These are phyloP conservation scores for Syzygium malaccense DNA, from an alignment of 441 rosid species.

Conservation along the genomic window DNA sequence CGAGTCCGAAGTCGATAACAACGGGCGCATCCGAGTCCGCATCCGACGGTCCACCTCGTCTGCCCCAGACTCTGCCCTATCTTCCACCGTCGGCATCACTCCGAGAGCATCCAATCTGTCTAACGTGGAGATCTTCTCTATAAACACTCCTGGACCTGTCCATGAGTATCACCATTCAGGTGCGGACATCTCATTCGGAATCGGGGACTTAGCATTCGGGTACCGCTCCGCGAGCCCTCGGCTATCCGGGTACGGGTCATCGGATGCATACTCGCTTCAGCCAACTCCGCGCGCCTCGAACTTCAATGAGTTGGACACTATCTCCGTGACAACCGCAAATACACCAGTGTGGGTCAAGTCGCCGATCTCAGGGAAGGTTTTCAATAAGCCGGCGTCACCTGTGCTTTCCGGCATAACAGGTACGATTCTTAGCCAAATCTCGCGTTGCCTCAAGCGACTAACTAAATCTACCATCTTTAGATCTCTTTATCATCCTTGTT, in stretches of 20 bases:
- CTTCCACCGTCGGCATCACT: slow-evolving; percentile 51
- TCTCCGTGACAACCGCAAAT: slow-evolving; percentile 11
- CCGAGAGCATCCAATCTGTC: slow-evolving; percentile 74
- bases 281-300: slow-evolving; percentile 76
- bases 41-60: slow-evolving; percentile 77
- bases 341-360: slow-evolving; percentile 61
- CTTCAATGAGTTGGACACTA: slow-evolving; percentile 53
- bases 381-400: slow-evolving; percentile 39
- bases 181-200: slow-evolving; percentile 37
- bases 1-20: slow-evolving; percentile 54
- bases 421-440: neutral
- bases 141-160: slow-evolving; percentile 48
- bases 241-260: slow-evolving; percentile 62
- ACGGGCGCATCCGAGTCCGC: slow-evolving; percentile 50
- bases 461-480: neutral
- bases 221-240: slow-evolving; percentile 52
- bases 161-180: slow-evolving; percentile 12
- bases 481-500: neutral
- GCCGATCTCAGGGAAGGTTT: slow-evolving; percentile 46
- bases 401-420: slow-evolving; percentile 23
- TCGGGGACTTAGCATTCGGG: slow-evolving; percentile 40
- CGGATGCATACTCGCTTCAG: slow-evolving; percentile 74
- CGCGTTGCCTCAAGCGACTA: neutral
- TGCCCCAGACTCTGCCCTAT: slow-evolving; percentile 48
- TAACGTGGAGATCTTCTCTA: slow-evolving; percentile 72